phyloP scores from a whole-genome alignment of 2,329 filamentous ascomycete genomes.

The Cladosporium sp. region DNA sequence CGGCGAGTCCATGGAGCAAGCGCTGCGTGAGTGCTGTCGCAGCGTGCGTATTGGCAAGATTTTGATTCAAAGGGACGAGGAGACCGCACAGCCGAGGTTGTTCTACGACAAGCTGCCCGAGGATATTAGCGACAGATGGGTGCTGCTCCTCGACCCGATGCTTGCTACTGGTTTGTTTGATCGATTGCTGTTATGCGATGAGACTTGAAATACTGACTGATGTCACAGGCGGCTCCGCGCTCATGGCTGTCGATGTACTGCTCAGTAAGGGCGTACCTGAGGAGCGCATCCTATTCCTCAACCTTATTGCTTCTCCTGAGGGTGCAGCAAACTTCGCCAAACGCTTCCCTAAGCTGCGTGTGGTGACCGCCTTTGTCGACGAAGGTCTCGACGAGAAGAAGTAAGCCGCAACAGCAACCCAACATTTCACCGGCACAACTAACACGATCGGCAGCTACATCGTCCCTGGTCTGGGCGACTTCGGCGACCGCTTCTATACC shows the following conservation, averaged over 20 bases:
- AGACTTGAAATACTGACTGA: too few species aligned
- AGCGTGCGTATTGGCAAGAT: conserved; percentile 99
- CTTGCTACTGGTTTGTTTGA: conserved; percentile 80
- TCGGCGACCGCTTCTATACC: conserved; percentile 94
- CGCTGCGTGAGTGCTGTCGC: conserved; percentile 89
- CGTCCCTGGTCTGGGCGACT: conserved; percentile 87
- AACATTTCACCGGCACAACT: conserved; percentile 29
- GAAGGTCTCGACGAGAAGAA: conserved; percentile 96
- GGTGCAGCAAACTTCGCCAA: conserved; percentile 84
- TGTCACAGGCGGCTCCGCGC: conserved; percentile 75
- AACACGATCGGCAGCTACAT: conserved; percentile 67
- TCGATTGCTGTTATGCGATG: conserved; percentile 10
- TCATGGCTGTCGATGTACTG: conserved; percentile 93
- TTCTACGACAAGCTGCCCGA: conserved; percentile 98
- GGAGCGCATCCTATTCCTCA: conserved; percentile 91
- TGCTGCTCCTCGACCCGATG: conserved; percentile 95
- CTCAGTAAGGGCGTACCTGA: conserved; percentile 88
- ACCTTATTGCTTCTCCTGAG: conserved; percentile 94
- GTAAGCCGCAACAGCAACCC: conserved; percentile 51
- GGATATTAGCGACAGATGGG: conserved; percentile 90
- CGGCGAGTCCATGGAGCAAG: conserved; percentile 97
- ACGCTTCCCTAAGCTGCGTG: conserved; percentile 80
- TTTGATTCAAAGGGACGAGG: conserved; percentile 93
- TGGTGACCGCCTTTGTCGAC: conserved; percentile 95
- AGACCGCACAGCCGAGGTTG: conserved; percentile 83